Percentiles rank a stretch among this genome's conserved stretches.
Evolutionary conservation across 352 stramenopile genomes (phyloP).

Genomic region (Salisapilia sapeloensis): DNA sequence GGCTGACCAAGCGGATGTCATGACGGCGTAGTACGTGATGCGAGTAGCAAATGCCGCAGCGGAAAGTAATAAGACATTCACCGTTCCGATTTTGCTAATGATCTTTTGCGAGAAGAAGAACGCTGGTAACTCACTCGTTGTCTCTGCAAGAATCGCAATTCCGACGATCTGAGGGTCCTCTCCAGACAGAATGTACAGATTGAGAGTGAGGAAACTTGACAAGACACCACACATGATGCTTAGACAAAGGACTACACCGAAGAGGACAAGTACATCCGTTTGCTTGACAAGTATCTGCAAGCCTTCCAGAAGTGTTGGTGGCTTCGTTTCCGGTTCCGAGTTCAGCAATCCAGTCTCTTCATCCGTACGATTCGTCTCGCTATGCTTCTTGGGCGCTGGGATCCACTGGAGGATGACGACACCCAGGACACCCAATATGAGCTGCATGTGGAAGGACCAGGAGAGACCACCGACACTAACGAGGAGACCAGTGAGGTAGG

Average conservation of each 20-base stretch:
- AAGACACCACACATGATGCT: slow-evolving; percentile 42
- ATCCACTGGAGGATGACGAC: slow-evolving; percentile 38
- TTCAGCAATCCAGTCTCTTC: no score
- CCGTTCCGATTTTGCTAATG: slow-evolving; percentile 34
- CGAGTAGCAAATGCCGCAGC: slow-evolving; percentile 34
- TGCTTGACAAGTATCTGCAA: slow-evolving; percentile 25
- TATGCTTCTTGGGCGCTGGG: slow-evolving; percentile 15
- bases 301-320: slow-evolving; percentile 8
- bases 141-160: slow-evolving; percentile 48
- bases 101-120: slow-evolving; percentile 65
- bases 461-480: slow-evolving; percentile 37
- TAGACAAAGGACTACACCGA: slow-evolving; percentile 41
- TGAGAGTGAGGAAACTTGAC: slow-evolving; percentile 53
- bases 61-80: slow-evolving; percentile 26
- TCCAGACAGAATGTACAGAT: slow-evolving; percentile 51
- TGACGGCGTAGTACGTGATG: slow-evolving; percentile 41
- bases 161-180: slow-evolving; percentile 44
- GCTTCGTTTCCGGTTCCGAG: not conserved
- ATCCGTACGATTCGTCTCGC: slow-evolving; percentile 5
- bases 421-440: slow-evolving; percentile 30
- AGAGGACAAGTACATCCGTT: slow-evolving; percentile 41
- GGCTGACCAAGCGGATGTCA: slow-evolving; percentile 39
- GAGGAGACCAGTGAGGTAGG: slow-evolving; percentile 45
- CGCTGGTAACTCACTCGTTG: slow-evolving; percentile 45
- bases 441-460: slow-evolving; percentile 69